These are phyloP conservation scores for Boechera divaricarpa DNA, from an alignment of 345 rosid genomes.

Conservation along the genomic window DNA sequence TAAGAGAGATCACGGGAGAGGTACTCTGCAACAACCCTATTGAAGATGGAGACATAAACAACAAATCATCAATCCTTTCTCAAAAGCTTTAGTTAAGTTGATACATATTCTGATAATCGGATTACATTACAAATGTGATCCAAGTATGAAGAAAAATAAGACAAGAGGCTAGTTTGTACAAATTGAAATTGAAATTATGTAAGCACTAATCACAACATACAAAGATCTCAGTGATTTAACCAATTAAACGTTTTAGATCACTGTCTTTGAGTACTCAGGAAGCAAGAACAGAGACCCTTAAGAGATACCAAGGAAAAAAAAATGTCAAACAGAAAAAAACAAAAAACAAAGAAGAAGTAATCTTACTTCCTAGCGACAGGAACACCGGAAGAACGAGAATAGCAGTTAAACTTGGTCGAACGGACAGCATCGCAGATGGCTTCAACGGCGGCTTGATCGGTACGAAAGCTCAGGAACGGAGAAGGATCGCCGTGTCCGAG, in stretches of 20 bases:
- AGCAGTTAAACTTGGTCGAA: conserved; percentile 38
- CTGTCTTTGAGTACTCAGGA: neutral
- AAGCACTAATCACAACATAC: neutral
- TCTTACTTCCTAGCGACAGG: conserved; percentile 43
- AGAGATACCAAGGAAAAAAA: neutral
- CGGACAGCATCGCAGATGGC: conserved; percentile 40
- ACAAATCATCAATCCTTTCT: neutral
- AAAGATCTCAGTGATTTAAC: neutral
- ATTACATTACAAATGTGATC: neutral
- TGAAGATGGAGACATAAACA: neutral
- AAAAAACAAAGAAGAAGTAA: neutral
- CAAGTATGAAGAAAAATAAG: neutral
- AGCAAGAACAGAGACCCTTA: neutral
- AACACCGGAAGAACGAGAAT: conserved; percentile 26
- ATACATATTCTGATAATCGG: neutral
- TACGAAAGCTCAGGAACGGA: conserved; percentile 36
- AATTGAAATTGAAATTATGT: no score
- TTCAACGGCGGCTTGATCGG: conserved; percentile 37
- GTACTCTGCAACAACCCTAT: conserved; percentile 66
- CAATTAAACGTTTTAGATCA: neutral
- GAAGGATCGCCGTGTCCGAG: conserved; percentile 46
- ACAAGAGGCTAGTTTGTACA: no score
- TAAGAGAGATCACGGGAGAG: conserved; percentile 60
- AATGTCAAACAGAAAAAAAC: neutral
- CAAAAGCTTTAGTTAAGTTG: neutral